Percentiles rank a stretch among this genome's conserved stretches.
Evolutionary conservation across 768 basidiomycete genomes (phyloP).

Genomic region (Daedaleopsis sinensis): DNA sequence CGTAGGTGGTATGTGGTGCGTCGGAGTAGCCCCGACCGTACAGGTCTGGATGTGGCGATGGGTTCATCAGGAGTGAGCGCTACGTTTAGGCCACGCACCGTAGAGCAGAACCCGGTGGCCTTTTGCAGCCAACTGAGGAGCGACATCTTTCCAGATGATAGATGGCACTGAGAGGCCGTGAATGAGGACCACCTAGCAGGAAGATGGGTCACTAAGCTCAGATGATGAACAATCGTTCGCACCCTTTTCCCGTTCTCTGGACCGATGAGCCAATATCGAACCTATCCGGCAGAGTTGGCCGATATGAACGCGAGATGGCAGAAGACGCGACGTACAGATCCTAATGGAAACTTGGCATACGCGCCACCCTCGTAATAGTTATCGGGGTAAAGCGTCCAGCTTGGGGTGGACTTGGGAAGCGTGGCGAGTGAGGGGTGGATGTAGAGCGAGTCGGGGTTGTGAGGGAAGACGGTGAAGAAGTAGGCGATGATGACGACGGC

Average conservation of each 20-base stretch:
- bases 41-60: constrained; percentile 50
- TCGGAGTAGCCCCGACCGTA: constrained; percentile 86
- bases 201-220: background rate
- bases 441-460: constrained; percentile 51
- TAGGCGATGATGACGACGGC: constrained; percentile 63
- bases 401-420: constrained; percentile 54
- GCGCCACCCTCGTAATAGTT: constrained; percentile 64
- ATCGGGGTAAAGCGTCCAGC: constrained; percentile 76
- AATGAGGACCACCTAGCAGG: constrained; percentile 66
- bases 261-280: constrained; percentile 78
- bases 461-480: constrained; percentile 67
- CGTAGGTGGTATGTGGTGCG: constrained; percentile 71
- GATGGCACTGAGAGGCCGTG: constrained; percentile 79
- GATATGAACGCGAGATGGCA: constrained; percentile 9
- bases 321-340: constrained; percentile 47
- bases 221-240: constrained; percentile 16
- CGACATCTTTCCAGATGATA: constrained; percentile 78
- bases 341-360: constrained; percentile 68
- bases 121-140: constrained; percentile 58
- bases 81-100: constrained; percentile 41
- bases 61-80: background rate
- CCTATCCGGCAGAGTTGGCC: constrained; percentile 39
- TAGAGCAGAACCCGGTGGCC: constrained; percentile 80
- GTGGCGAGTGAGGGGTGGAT: constrained; percentile 64
- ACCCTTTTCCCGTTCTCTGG: constrained; percentile 71